Conservation (phyloP, 1,139 yeast species). For the Trichomonascaceae sp. region DNA sequence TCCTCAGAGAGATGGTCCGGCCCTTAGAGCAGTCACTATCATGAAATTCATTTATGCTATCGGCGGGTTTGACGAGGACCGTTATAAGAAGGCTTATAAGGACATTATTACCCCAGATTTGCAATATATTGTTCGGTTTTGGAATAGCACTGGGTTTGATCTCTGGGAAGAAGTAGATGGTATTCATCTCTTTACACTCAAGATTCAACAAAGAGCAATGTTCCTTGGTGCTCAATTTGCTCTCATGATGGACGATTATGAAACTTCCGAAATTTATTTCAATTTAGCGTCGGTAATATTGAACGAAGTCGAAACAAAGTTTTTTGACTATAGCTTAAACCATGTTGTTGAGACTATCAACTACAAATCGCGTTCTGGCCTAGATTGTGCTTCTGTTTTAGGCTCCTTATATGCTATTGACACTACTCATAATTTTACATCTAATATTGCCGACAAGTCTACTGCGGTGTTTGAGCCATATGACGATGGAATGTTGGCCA, state of each 20-base stretch:
- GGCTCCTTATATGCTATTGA: slow-evolving; percentile 45
- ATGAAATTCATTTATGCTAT: slow-evolving; percentile 44
- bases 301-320: slow-evolving; percentile 30
- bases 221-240: slow-evolving; percentile 51
- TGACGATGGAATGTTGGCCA: slow-evolving; percentile 27
- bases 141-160: slow-evolving; percentile 70
- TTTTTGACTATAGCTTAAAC: slow-evolving; percentile 36
- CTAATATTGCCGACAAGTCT: slow-evolving; percentile 34
- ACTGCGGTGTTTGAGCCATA: slow-evolving; percentile 27
- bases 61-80: background rate
- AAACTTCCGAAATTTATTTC: slow-evolving; percentile 28
- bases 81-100: slow-evolving; percentile 23
- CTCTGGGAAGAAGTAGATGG: slow-evolving; percentile 88
- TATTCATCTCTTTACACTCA: slow-evolving; percentile 69
- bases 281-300: slow-evolving; percentile 33
- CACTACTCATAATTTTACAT: slow-evolving; percentile 39
- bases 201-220: slow-evolving; percentile 68
- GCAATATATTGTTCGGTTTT: slow-evolving; percentile 52
- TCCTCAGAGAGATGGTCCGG: slow-evolving; percentile 96
- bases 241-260: slow-evolving; percentile 33
- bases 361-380: slow-evolving; percentile 52
- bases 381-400: slow-evolving; percentile 73
- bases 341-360: slow-evolving; percentile 68
- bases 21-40: slow-evolving; percentile 64
- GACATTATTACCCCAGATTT: slow-evolving; percentile 64